phyloP scores from a whole-genome alignment of 257 asterid genomes.

The Nicotiana otophora region DNA sequence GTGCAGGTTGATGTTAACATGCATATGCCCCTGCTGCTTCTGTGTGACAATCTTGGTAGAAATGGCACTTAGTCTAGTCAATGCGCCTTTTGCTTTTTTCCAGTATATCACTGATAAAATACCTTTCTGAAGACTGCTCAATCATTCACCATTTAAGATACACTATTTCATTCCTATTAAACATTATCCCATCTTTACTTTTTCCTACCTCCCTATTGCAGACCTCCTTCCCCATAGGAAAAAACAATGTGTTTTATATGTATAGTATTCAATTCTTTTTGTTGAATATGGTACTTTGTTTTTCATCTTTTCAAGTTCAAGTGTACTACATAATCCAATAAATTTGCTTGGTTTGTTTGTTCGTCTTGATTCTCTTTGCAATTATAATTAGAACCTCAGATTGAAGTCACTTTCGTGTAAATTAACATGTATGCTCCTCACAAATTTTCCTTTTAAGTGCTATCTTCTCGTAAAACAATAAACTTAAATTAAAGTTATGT shows the following conservation, averaged over 20 bases:
- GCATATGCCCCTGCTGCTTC: slow-evolving; percentile 21
- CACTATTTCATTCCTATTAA: not conserved
- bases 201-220: no score
- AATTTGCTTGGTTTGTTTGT: not conserved
- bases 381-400: not conserved
- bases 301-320: not conserved
- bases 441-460: not conserved
- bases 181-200: no score
- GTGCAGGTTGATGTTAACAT: slow-evolving; percentile 17
- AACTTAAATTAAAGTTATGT: no score
- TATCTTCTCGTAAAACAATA: not conserved
- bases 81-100: slow-evolving; percentile 53
- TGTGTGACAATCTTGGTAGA: slow-evolving; percentile 17
- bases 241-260: not conserved
- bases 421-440: not conserved
- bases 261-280: not conserved
- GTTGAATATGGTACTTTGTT: no score
- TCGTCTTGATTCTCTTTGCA: not conserved
- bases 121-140: slow-evolving; percentile 27
- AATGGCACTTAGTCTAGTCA: slow-evolving; percentile 10
- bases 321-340: not conserved
- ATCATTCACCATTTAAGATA: not conserved
- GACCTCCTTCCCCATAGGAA: not conserved
- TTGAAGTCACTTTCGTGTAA: not conserved
- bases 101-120: slow-evolving; percentile 56